phyloP scores from a whole-genome alignment of 495 filamentous ascomycete genomes.

The Hypomontagnella submonticulosa region DNA sequence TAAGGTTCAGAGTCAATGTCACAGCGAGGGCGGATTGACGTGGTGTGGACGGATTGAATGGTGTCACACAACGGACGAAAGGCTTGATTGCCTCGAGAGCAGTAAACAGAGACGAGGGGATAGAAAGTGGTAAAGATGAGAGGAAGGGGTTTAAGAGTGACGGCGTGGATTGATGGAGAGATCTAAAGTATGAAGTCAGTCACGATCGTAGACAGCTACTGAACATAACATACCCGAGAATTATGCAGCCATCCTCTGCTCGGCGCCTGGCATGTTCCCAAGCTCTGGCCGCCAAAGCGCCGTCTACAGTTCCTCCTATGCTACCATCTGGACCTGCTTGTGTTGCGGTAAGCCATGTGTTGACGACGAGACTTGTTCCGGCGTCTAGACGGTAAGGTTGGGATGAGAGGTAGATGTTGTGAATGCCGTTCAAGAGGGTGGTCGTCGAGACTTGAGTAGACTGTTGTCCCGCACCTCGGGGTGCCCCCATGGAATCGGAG shows the following conservation, averaged over 20 bases:
- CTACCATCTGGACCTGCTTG: conserved; percentile 72
- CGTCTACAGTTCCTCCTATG: conserved; percentile 80
- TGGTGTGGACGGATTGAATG: conserved; percentile 86
- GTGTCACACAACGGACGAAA: conserved; percentile 87
- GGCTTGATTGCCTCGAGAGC: conserved; percentile 82
- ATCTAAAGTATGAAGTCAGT: conserved; percentile 60
- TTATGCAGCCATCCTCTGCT: conserved; percentile 94
- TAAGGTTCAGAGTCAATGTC: conserved; percentile 81
- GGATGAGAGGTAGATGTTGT: conserved; percentile 85
- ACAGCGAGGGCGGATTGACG: conserved; percentile 84
- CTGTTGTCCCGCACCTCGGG: conserved; percentile 71
- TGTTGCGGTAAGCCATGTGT: conserved; percentile 88
- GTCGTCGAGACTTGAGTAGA: conserved; percentile 88
- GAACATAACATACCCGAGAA: conserved; percentile 73
- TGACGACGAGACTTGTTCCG: conserved; percentile 92
- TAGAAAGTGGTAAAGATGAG: conserved; percentile 77
- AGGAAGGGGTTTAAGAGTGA: conserved; percentile 86
- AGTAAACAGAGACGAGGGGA: conserved; percentile 77
- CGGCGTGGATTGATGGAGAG: conserved; percentile 87
- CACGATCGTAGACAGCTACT: not conserved
- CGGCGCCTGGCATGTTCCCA: conserved; percentile 97
- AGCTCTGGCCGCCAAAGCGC: conserved; percentile 79
- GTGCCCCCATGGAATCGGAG: conserved; percentile 68
- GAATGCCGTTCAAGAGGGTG: conserved; percentile 88
- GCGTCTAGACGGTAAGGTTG: conserved; percentile 87